Evolutionary conservation across 1,139 yeast species (phyloP).

Genomic region (Waltiozyma sp.): DNA sequence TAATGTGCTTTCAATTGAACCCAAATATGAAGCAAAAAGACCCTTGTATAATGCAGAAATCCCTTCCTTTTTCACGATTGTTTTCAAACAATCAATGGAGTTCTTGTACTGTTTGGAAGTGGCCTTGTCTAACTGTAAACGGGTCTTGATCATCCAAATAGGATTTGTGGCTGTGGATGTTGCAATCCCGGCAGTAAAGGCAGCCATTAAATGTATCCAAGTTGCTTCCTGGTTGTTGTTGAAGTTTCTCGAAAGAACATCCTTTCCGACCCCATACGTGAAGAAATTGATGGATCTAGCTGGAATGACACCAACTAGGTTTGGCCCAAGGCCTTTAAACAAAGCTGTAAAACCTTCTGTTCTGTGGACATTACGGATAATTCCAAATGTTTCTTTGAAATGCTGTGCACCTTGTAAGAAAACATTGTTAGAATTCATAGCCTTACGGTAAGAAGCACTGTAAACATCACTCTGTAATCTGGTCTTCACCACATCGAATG

Average conservation of each 20-base stretch:
- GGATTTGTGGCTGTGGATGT: constrained; percentile 99
- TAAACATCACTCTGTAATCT: constrained; percentile 84
- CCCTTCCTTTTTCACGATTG: constrained; percentile 71
- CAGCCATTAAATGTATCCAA: constrained; percentile 78
- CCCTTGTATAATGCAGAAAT: constrained; percentile 75
- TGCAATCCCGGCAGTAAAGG: constrained; percentile 88
- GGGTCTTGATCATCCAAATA: constrained; percentile 94
- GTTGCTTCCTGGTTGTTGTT: constrained; percentile 60
- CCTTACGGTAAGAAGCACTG: constrained; percentile 19
- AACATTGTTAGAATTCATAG: constrained; percentile 21
- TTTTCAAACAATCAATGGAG: constrained; percentile 73
- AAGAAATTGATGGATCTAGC: constrained; percentile 95
- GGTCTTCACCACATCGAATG: constrained; percentile 93
- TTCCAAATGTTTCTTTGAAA: constrained; percentile 72
- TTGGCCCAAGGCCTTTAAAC: constrained; percentile 93
- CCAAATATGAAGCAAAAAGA: constrained; percentile 85
- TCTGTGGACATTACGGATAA: constrained; percentile 54
- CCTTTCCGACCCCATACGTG: constrained; percentile 90
- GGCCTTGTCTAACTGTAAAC: constrained; percentile 77
- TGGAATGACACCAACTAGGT: constrained; percentile 95
- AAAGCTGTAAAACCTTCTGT: constrained; percentile 78
- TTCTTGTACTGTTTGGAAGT: constrained; percentile 53
- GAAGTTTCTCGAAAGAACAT: constrained; percentile 49
- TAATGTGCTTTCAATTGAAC: constrained; percentile 84
- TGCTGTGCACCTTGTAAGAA: constrained; percentile 46